A percentile compares a stretch with the other conserved stretches of the same genome.
These are phyloP conservation scores for Sechiopsis laciniata DNA, from an alignment of 306 rosid genomes.

Conservation along the genomic window DNA sequence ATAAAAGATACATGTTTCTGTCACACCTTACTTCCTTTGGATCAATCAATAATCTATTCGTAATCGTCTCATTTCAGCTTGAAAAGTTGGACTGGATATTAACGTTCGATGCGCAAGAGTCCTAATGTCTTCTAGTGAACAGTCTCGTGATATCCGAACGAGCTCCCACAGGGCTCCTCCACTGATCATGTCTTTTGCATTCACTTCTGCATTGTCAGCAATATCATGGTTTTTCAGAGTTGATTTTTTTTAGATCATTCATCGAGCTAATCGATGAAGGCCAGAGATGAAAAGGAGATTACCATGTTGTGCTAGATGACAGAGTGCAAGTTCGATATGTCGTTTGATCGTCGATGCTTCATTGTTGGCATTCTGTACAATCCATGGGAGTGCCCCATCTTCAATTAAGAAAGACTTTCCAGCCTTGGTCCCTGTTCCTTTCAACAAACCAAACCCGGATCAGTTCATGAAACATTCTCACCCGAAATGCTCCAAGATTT, in stretches of 20 bases:
- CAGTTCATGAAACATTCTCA: neutral
- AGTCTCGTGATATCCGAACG: conserved; percentile 78
- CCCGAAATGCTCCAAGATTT: neutral
- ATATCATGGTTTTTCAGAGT: neutral
- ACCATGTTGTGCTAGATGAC: conserved; percentile 98
- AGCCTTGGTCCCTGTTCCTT: conserved; percentile 57
- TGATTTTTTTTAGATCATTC: neutral
- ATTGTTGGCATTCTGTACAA: conserved; percentile 85
- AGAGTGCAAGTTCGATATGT: conserved; percentile 93
- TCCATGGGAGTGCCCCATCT: conserved; percentile 96
- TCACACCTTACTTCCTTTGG: conserved; percentile 1
- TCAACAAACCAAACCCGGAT: conserved; percentile 12
- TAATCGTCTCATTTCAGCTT: conserved; percentile 76
- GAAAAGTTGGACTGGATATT: conserved; percentile 70
- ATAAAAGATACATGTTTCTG: neutral
- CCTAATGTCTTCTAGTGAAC: conserved; percentile 87
- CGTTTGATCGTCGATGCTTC: conserved; percentile 87
- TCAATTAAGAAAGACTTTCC: conserved; percentile 85
- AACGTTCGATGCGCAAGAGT: conserved; percentile 81
- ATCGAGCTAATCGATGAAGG: too few species aligned
- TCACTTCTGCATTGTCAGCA: conserved; percentile 56
- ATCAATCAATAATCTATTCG: conserved; percentile 45
- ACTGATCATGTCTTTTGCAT: conserved; percentile 82
- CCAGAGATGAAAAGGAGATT: conserved; percentile 11
- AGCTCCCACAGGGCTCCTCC: conserved; percentile 96